Conservation (phyloP, 305 asterid genomes). For the Fraxinus floribunda region DNA sequence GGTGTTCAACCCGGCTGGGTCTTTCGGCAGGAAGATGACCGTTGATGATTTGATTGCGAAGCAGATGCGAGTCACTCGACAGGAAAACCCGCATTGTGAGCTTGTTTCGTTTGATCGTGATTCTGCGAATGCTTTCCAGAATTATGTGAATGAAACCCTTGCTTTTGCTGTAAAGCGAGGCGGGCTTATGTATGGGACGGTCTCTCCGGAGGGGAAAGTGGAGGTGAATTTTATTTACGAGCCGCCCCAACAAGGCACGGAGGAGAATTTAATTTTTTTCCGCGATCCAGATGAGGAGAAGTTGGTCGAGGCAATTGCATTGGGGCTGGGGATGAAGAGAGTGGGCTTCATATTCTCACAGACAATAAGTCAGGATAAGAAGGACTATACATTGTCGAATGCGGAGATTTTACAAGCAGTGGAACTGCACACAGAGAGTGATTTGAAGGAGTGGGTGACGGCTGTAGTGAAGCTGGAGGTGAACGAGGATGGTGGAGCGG, state of each 20-base stretch:
- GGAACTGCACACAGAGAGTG: conserved; percentile 76
- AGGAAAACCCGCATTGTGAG: conserved; percentile 87
- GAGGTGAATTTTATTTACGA: conserved; percentile 85
- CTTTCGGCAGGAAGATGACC: conserved; percentile 96
- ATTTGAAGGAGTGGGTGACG: conserved; percentile 93
- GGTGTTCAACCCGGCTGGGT: conserved; percentile 62
- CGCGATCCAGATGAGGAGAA: conserved; percentile 79
- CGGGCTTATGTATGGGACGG: conserved; percentile 88
- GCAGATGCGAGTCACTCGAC: conserved; percentile 87
- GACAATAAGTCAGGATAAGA: conserved; percentile 79
- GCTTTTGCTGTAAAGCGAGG: conserved; percentile 90
- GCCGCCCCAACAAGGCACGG: conserved; percentile 91
- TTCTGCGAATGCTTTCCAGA: conserved; percentile 84
- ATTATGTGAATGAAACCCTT: conserved; percentile 77
- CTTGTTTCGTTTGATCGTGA: conserved; percentile 92
- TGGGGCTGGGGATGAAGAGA: conserved; percentile 77
- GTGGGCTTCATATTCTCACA: conserved; percentile 88
- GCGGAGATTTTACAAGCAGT: conserved; percentile 77
- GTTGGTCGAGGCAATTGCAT: conserved; percentile 69
- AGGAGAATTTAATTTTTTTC: conserved; percentile 54
- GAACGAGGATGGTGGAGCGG: conserved; percentile 71
- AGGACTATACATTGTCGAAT: conserved; percentile 81
- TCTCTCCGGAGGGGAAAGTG: conserved; percentile 74
- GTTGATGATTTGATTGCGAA: conserved; percentile 94
- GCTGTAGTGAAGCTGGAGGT: conserved; percentile 85